Evolutionary conservation across 2,329 filamentous ascomycete species (phyloP).

Genomic region (Talaromyces sp.): DNA sequence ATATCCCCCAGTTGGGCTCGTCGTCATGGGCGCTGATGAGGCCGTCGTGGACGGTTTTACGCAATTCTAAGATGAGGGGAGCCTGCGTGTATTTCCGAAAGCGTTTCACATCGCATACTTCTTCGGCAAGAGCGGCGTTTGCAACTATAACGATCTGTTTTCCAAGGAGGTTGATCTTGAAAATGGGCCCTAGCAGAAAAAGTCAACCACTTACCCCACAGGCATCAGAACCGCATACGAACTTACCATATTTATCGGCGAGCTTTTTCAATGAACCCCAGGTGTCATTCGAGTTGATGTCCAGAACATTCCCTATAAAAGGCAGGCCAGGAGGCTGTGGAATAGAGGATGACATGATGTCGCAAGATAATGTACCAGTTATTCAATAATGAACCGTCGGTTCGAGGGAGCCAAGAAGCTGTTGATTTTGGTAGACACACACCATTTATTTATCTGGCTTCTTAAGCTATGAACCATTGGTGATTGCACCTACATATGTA

Average conservation of each 20-base stretch:
- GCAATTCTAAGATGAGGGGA: slow-evolving; percentile 49
- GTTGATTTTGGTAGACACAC: neutral
- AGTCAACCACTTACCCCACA: neutral
- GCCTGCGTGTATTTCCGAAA: slow-evolving; percentile 52
- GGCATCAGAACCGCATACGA: neutral
- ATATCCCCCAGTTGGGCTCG: slow-evolving; percentile 59
- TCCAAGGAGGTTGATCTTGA: slow-evolving; percentile 49
- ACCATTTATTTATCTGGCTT: neutral
- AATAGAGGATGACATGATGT: slow-evolving; percentile 44
- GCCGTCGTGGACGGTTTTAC: slow-evolving; percentile 59
- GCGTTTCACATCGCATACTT: slow-evolving; percentile 62
- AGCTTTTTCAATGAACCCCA: slow-evolving; percentile 48
- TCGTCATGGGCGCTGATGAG: slow-evolving; percentile 57
- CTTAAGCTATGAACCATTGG: neutral
- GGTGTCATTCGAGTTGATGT: slow-evolving; percentile 46
- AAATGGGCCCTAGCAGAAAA: slow-evolving; percentile 52
- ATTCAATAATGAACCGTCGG: neutral
- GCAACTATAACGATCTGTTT: slow-evolving; percentile 48
- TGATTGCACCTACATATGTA: neutral
- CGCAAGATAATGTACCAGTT: neutral
- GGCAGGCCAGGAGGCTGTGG: slow-evolving; percentile 48
- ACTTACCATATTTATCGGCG: slow-evolving; percentile 43
- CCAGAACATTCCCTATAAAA: slow-evolving; percentile 49
- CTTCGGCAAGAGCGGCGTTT: slow-evolving; percentile 55
- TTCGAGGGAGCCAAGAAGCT: neutral